phyloP scores from a whole-genome alignment of 129 eudicot genomes.

The Dittrichia graveolens region DNA sequence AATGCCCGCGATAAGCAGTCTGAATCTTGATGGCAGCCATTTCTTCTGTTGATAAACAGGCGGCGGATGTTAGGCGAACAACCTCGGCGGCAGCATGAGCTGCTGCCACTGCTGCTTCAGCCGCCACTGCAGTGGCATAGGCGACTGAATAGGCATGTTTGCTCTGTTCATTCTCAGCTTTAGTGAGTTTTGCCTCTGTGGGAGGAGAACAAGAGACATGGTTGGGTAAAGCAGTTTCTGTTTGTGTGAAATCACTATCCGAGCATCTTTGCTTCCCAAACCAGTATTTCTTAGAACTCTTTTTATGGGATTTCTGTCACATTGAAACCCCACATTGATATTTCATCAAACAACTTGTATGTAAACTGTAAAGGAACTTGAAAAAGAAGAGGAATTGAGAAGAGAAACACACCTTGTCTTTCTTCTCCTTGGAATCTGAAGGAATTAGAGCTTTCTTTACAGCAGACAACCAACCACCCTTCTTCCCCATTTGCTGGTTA shows the following conservation, averaged over 20 bases:
- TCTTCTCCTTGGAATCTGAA: conserved; percentile 62
- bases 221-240: conserved; percentile 26
- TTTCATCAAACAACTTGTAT: conserved; percentile 15
- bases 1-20: conserved; percentile 68
- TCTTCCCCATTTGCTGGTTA: conserved; percentile 72
- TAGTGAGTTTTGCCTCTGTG: conserved; percentile 42
- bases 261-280: conserved; percentile 50
- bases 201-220: conserved; percentile 44
- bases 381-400: not conserved
- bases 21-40: conserved; percentile 63
- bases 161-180: conserved; percentile 64
- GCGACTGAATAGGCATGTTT: conserved; percentile 79
- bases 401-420: conserved; percentile 43
- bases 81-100: conserved; percentile 77
- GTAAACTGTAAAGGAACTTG: not conserved
- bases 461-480: conserved; percentile 66
- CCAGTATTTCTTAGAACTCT: conserved; percentile 58
- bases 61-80: conserved; percentile 55
- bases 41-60: conserved; percentile 55
- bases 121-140: conserved; percentile 68
- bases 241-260: conserved; percentile 32
- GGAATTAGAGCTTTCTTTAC: conserved; percentile 69
- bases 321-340: conserved; percentile 5
- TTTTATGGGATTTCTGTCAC: conserved; percentile 44
- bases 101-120: conserved; percentile 78